A percentile compares a stretch with the other conserved stretches of the same genome.
phyloP scores from a whole-genome alignment of 345 rosid species.

The Bruguiera sexangula region DNA sequence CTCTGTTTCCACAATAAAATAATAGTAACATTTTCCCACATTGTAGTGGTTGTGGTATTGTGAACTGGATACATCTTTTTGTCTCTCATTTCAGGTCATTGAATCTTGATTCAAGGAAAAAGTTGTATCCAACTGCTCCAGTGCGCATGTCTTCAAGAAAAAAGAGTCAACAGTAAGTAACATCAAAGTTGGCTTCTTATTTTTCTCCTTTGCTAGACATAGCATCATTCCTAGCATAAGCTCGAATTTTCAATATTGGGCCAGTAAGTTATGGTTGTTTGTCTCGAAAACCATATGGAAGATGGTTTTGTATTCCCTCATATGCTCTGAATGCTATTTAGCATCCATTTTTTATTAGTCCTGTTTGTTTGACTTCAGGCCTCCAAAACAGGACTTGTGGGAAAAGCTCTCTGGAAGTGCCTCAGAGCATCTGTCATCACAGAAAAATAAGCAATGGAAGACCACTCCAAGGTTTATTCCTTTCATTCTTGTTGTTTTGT shows the following conservation, averaged over 20 bases:
- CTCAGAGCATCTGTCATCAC: constrained; percentile 34
- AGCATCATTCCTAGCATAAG: constrained; percentile 1
- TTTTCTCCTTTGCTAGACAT: constrained; percentile 12
- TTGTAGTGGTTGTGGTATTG: not conserved
- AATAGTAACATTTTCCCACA: not conserved
- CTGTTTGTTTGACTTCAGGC: constrained; percentile 35
- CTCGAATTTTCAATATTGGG: constrained; percentile 5
- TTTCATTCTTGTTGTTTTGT: constrained; percentile 20
- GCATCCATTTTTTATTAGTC: not conserved
- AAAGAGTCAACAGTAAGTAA: constrained; percentile 34
- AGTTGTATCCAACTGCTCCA: constrained; percentile 8
- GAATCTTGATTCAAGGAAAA: constrained; percentile 1
- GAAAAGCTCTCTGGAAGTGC: constrained; percentile 35
- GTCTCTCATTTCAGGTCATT: constrained; percentile 16
- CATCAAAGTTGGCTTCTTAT: constrained; percentile 47
- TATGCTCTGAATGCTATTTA: constrained; percentile 1
- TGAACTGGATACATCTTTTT: not conserved
- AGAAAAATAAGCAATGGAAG: constrained; percentile 40
- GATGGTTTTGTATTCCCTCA: not conserved
- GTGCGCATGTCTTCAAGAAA: constrained; percentile 17
- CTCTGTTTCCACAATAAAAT: not conserved
- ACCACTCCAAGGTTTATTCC: constrained; percentile 40
- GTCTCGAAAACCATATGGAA: constrained; percentile 1
- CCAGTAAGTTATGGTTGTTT: constrained; percentile 9
- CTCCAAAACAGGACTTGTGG: constrained; percentile 34